phyloP scores from a whole-genome alignment of 1,139 yeast species.

The Sugiyamaella paludigena region DNA sequence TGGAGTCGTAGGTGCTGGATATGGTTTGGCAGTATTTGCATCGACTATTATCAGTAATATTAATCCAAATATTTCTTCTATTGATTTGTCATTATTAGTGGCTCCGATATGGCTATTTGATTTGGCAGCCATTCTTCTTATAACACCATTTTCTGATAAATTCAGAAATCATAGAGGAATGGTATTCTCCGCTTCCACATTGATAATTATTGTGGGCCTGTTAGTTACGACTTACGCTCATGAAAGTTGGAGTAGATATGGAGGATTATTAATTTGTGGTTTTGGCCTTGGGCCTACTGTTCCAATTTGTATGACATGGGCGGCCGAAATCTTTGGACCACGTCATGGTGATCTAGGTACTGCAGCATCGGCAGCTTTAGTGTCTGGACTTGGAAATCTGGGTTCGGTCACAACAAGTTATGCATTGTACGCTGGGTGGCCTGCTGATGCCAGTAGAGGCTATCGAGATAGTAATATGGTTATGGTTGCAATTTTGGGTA shows the following conservation, averaged over 20 bases:
- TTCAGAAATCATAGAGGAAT: conserved; percentile 57
- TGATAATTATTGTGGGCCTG: conserved; percentile 70
- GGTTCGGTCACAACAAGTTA: conserved; percentile 85
- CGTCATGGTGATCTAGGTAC: conserved; percentile 81
- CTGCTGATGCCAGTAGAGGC: conserved; percentile 61
- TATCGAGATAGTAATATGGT: conserved; percentile 79
- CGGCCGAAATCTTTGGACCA: conserved; percentile 70
- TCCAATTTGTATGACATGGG: conserved; percentile 84
- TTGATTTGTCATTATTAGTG: conserved; percentile 67
- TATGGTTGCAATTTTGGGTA: conserved; percentile 71
- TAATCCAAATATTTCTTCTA: conserved; percentile 62
- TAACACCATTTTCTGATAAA: conserved; percentile 79
- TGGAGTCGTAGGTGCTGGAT: conserved; percentile 89
- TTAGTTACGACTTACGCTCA: conserved; percentile 73
- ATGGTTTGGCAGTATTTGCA: conserved; percentile 81
- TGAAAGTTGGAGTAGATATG: conserved; percentile 74
- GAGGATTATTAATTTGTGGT: conserved; percentile 76
- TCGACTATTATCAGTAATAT: conserved; percentile 72
- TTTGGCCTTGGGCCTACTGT: conserved; percentile 90
- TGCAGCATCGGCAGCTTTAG: conserved; percentile 79
- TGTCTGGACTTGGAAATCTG: conserved; percentile 80
- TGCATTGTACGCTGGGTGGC: conserved; percentile 86
- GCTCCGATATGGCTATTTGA: conserved; percentile 93
- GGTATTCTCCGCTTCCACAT: conserved; percentile 59
- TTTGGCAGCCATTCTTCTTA: conserved; percentile 66